Evolutionary conservation across 2,329 filamentous ascomycete species (phyloP).

Genomic region (Triangularia verruculosa): DNA sequence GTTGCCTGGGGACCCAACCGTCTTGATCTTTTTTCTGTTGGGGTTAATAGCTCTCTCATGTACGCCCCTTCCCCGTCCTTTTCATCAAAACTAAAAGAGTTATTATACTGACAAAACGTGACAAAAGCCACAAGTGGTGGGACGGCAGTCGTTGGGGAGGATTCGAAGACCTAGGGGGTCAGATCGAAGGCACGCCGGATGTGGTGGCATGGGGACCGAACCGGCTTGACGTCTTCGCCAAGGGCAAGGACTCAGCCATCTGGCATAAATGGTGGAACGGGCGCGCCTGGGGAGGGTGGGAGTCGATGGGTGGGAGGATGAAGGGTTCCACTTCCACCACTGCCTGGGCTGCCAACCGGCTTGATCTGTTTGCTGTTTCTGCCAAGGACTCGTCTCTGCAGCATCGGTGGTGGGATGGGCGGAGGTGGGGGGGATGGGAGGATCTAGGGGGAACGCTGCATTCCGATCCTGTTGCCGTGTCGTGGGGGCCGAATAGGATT

Average conservation of each 20-base stretch:
- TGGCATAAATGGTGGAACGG: not conserved
- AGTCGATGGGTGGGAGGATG: not conserved
- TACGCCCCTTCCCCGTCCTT: not conserved
- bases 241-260: not conserved
- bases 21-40: slow-evolving; percentile 10
- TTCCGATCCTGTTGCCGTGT: slow-evolving; percentile 7
- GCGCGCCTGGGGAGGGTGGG: not conserved
- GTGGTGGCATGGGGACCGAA: slow-evolving; percentile 2
- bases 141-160: not conserved
- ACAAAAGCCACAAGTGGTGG: not conserved
- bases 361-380: slow-evolving; percentile 9
- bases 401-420: slow-evolving; percentile 13
- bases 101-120: not conserved
- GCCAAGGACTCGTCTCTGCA: not conserved
- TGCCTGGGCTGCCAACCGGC: slow-evolving; percentile 2
- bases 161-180: not conserved
- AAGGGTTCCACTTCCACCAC: not conserved
- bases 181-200: not conserved
- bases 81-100: not conserved
- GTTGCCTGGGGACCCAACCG: slow-evolving; percentile 6
- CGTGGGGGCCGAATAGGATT: slow-evolving; percentile 15
- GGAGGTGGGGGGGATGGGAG: slow-evolving; percentile 15
- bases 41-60: slow-evolving; percentile 1
- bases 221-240: slow-evolving; percentile 3
- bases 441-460: slow-evolving; percentile 10